Base-by-base conservation (phyloP, 768 basidiomycete species). In the Hericium erinaceus region DNA sequence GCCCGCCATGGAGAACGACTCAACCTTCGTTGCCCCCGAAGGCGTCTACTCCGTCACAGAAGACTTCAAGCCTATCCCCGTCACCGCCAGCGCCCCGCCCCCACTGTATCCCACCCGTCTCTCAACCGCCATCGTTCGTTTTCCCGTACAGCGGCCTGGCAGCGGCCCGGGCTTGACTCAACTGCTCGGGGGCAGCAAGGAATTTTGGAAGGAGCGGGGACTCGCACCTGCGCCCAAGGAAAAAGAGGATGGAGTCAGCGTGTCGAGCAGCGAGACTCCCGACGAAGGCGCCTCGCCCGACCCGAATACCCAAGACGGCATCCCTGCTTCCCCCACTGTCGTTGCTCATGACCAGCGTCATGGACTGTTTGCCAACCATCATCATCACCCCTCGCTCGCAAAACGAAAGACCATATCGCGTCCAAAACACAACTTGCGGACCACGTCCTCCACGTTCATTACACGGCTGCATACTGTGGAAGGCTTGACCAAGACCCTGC, bases 381-480 rank as follows among this genome's bases (percentile, higher is more conserved):
- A 46, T 5, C 44, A 46, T 20, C 73, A 80, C 6, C 60, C 75
- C 26, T 57, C 67, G 2, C 68, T 71, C 8, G 80, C 80, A 55
- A 89, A 88, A 77, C 87, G 85, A 73, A 82, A 84, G 60, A 67
- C 73, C 8, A 67, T 71, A 22, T 73, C 85, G 9, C 77, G 89
- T 37, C 92, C 93, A n/a, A 95, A 91, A 69, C 91, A 92, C 63
- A 95, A 89, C 65, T 85, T 97, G 62, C 80, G 89, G 55, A 92
- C 92, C 0, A 93, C 92, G 1, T 92, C 87, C 5, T 95, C 95
- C 22, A 90, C 90, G 2, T 98, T 98, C 70, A 88, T 98, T 61
- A 87, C 90, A 2, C 82, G 94, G 33, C 75, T 93, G 51, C 92
- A 95, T 64, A 85, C 80, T 56, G 76, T 80, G 44, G 94, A 97